Conservation (phyloP, 257 asterid species). For the Lithospermum erythrorhizon region DNA sequence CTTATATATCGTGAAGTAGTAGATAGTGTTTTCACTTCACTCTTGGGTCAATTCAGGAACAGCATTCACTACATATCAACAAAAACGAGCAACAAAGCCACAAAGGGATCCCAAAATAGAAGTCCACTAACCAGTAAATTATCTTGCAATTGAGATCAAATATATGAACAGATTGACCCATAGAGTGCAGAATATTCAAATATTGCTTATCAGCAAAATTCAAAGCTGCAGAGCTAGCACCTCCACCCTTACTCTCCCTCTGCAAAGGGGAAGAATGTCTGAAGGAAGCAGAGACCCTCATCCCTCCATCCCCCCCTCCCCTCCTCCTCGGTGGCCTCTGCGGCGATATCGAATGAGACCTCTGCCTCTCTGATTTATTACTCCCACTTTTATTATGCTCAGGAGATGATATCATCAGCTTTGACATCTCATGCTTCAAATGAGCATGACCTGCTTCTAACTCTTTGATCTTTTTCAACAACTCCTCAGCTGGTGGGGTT, state of each 20-base stretch:
- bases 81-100: background rate
- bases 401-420: conserved; percentile 34
- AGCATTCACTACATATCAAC: too few relatives aligned
- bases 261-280: conserved; percentile 70
- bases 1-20: too few relatives aligned
- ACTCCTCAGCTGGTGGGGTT: conserved; percentile 60
- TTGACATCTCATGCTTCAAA: conserved; percentile 69
- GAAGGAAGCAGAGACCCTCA: conserved; percentile 41
- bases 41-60: too few relatives aligned
- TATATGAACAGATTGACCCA: conserved; percentile 81
- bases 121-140: conserved; percentile 65
- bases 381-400: background rate
- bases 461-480: conserved; percentile 75
- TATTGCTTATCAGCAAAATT: conserved; percentile 67
- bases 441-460: conserved; percentile 71
- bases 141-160: conserved; percentile 44
- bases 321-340: conserved; percentile 35
- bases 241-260: conserved; percentile 47
- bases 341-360: conserved; percentile 77
- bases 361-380: conserved; percentile 10
- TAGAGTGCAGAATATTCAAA: conserved; percentile 75
- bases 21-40: too few relatives aligned
- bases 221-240: conserved; percentile 16
- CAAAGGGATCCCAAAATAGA: background rate
- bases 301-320: conserved; percentile 3